Evolutionary conservation across 2,329 filamentous ascomycete genomes (phyloP), one percentile per base, ranked within the genome.

Genomic region (Hymenoscyphus albidus): DNA sequence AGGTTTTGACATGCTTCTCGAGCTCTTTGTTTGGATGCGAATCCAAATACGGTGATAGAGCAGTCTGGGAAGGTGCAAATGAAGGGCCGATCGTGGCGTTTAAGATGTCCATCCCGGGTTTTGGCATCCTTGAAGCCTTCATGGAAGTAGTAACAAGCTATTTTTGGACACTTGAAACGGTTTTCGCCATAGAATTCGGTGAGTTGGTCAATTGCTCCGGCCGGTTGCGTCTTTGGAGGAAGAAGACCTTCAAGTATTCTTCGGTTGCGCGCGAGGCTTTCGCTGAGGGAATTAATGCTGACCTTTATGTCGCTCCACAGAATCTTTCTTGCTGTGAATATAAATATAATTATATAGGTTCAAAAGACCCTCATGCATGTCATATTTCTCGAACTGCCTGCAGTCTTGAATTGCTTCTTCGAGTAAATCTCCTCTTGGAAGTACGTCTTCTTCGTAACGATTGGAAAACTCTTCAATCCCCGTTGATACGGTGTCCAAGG

Each of bases 101-200:
- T 68, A 40, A 76, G 61, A 63, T 80, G 78, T 9, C 72, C 55
- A 5, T 79, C 74, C n/a, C 75, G 70, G 16, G 67, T 60, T 57
- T 67, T 66, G 0, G 59, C 62, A 38, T 75, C 74, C 3, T 67
- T 62, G 65, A 80, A 80, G 0, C 79, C 78, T 59, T 79, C 72
- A 35, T 77, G 74, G 64, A 80, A 80, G 67, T 77, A 78, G 40
- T 68, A 74, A 66, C 78, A 80, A n/a, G 72, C 77, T 35, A 75
- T 67, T 40, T 71, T 75, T 0, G 72, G 71, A 63, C 78, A 80
- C 67, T 79, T 80, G 73, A 75, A 79, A 7, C 67, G 65, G 5
- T 73, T 75, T 2, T 67, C 18, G 6, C 79, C 77, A 62, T 80
- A 79, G 51, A 74, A 68, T 4, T 31, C 22, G 1, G 22, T 39